A percentile compares a stretch with the other conserved stretches of the same genome.
Evolutionary conservation across 108 stramenopile species (phyloP).

Genomic region (Stephanodiscus minutulus): DNA sequence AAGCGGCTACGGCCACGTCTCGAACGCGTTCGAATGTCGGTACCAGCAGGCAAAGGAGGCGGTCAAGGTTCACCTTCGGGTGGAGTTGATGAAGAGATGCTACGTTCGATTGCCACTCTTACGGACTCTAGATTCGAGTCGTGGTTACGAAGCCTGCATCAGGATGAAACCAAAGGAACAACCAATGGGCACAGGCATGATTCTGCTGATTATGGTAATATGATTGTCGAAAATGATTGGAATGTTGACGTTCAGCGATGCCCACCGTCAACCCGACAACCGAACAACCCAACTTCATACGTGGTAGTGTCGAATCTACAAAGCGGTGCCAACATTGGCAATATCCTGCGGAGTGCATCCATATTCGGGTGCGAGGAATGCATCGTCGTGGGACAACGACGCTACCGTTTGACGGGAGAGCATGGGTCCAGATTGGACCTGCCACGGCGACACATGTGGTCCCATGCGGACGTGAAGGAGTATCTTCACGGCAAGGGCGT

Average conservation of each 20-base stretch:
- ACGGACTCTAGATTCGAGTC: constrained; percentile 26
- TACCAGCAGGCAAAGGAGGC: background rate
- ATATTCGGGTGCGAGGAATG: constrained; percentile 24
- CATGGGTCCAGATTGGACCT: constrained; percentile 26
- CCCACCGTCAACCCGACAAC: background rate
- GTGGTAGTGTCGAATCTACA: constrained; percentile 22
- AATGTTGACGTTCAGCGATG: background rate
- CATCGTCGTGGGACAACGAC: constrained; percentile 23
- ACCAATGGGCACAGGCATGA: too few species aligned
- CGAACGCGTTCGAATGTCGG: constrained; percentile 8
- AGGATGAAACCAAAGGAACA: background rate
- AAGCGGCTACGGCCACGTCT: constrained; percentile 24
- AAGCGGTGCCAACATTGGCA: constrained; percentile 29
- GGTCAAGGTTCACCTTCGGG: background rate
- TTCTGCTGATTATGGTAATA: too few species aligned
- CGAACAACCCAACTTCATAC: constrained; percentile 20
- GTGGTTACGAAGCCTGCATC: background rate
- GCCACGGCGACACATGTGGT: constrained; percentile 28
- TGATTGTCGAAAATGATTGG: background rate
- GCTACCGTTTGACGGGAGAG: constrained; percentile 23
- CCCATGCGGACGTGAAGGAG: constrained; percentile 12
- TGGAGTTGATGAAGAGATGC: constrained; percentile 23
- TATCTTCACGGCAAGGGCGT: constrained; percentile 12
- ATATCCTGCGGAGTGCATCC: constrained; percentile 24
- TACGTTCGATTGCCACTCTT: constrained; percentile 16